Conservation (phyloP, 2,329 filamentous ascomycete genomes). For the Geoglossum cookeanum region DNA sequence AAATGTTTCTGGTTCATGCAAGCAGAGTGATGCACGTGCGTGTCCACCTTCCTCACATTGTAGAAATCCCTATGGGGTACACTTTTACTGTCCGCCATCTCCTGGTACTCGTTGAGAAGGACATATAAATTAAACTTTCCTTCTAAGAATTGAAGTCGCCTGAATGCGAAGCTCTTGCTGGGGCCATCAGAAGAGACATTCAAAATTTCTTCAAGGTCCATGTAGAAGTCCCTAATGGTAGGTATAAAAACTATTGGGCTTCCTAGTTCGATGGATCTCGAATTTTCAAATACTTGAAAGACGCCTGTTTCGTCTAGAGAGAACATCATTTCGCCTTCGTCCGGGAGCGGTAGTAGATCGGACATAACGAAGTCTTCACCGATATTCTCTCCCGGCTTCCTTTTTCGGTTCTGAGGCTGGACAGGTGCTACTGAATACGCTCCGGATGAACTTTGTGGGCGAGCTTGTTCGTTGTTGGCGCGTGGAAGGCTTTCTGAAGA, state of each 20-base stretch:
- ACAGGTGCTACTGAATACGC: slow-evolving; percentile 17
- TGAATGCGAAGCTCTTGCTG: slow-evolving; percentile 91
- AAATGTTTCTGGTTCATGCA: slow-evolving; percentile 99
- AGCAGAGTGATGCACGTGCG: slow-evolving; percentile 95
- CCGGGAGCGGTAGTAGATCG: slow-evolving; percentile 57
- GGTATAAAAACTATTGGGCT: slow-evolving; percentile 68
- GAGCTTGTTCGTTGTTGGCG: slow-evolving; percentile 16
- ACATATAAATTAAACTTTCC: slow-evolving; percentile 93
- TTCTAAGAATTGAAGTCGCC: slow-evolving; percentile 84
- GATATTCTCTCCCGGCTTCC: slow-evolving; percentile 78
- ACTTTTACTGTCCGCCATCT: slow-evolving; percentile 93
- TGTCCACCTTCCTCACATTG: slow-evolving; percentile 96
- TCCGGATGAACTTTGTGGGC: slow-evolving; percentile 11
- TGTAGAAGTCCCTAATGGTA: slow-evolving; percentile 84
- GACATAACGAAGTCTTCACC: slow-evolving; percentile 80
- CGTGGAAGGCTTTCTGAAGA: slow-evolving; percentile 14
- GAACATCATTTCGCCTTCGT: slow-evolving; percentile 51
- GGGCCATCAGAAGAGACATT: slow-evolving; percentile 88
- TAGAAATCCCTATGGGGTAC: slow-evolving; percentile 98
- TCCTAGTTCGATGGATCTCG: slow-evolving; percentile 39
- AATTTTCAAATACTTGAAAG: slow-evolving; percentile 74
- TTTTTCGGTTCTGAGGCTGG: slow-evolving; percentile 31
- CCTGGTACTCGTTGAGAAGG: slow-evolving; percentile 89
- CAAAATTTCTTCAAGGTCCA: slow-evolving; percentile 75
- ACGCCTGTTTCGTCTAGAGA: slow-evolving; percentile 68